A percentile compares a stretch with the other conserved stretches of the same genome.
phyloP scores from a whole-genome alignment of 176 grass and related monocot species.

The Triticum monococcum region DNA sequence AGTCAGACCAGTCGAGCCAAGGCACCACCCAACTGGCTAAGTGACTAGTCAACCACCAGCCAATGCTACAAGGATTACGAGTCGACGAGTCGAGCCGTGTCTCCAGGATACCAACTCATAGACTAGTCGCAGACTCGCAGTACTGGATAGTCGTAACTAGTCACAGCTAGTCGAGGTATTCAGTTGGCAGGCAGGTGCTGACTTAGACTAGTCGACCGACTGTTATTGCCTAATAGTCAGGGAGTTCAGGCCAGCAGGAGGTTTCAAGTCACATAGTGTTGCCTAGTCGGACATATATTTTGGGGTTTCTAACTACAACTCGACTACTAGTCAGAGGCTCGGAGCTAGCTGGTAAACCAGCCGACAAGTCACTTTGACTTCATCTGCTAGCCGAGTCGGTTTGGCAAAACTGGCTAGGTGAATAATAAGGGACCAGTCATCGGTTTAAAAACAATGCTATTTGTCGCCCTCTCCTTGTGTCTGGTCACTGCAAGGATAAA shows the following conservation, averaged over 20 bases:
- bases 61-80: not conserved
- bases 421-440: not conserved
- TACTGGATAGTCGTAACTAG: not conserved
- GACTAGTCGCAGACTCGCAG: not conserved
- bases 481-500: not conserved
- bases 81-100: too few species aligned
- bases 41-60: not conserved
- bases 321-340: not conserved
- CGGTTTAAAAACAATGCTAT: not conserved
- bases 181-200: not conserved
- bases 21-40: not conserved
- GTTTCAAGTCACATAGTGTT: not conserved
- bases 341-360: not conserved
- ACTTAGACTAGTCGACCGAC: not conserved
- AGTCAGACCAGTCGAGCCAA: not conserved
- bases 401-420: not conserved
- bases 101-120: not conserved
- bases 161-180: not conserved
- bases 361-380: not conserved
- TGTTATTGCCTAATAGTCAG: not conserved
- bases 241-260: not conserved
- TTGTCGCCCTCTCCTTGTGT: not conserved
- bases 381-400: not conserved
- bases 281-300: not conserved
- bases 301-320: not conserved